A percentile compares a stretch with the other conserved stretches of the same genome.
These are phyloP conservation scores for Kurtzmaniella natalensis DNA, from an alignment of 1,139 yeast genomes.

Conservation along the genomic window DNA sequence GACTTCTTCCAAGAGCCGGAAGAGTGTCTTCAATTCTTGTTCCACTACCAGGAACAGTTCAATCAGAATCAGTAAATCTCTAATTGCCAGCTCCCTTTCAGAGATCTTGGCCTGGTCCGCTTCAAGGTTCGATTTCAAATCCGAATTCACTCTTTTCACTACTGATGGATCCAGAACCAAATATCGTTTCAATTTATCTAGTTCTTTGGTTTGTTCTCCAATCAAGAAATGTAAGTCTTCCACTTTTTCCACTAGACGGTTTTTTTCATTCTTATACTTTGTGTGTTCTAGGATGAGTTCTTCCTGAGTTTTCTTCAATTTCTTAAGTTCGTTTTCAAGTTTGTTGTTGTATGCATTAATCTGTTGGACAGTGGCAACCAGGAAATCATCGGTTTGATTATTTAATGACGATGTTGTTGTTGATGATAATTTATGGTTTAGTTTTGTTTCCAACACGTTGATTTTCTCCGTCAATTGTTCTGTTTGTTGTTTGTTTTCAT, in stretches of 20 bases:
- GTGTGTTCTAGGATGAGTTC: conserved; percentile 60
- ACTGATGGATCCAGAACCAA: conserved; percentile 60
- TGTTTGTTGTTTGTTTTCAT: conserved; percentile 30
- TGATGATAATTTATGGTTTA: conserved; percentile 12
- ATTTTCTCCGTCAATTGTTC: conserved; percentile 40
- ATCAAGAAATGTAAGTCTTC: conserved; percentile 53
- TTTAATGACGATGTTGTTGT: conserved; percentile 11
- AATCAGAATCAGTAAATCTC: conserved; percentile 51
- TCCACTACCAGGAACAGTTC: conserved; percentile 58
- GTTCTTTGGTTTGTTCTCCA: conserved; percentile 53
- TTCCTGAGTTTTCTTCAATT: conserved; percentile 63
- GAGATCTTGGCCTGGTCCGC: conserved; percentile 38
- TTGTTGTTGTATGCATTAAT: conserved; percentile 54
- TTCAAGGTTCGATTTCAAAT: conserved; percentile 46
- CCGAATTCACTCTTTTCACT: conserved; percentile 51
- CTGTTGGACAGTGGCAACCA: conserved; percentile 36
- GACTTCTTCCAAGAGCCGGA: conserved; percentile 55
- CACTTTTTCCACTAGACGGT: conserved; percentile 48
- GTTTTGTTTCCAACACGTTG: conserved; percentile 29
- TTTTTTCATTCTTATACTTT: conserved; percentile 61
- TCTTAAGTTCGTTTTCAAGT: conserved; percentile 60
- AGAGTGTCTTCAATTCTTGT: conserved; percentile 48
- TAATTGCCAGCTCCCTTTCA: conserved; percentile 43
- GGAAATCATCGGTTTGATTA: conserved; percentile 14
- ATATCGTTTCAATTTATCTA: conserved; percentile 57